phyloP scores from a whole-genome alignment of 805 yeast genomes.

The Saturnispora gosingensis region DNA sequence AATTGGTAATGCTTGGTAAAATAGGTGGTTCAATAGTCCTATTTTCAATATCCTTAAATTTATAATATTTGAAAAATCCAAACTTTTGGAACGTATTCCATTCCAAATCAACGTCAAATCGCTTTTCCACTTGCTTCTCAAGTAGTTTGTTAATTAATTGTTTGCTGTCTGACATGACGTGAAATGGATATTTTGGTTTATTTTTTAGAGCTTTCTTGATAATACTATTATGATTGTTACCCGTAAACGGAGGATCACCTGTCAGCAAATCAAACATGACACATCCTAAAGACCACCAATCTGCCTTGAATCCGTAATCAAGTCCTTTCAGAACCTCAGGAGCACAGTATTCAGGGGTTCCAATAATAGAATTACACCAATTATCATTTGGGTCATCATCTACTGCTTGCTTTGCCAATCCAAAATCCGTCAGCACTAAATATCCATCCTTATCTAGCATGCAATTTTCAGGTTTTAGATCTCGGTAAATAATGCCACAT shows the following conservation, averaged over 20 bases:
- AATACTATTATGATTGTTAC: constrained; percentile 63
- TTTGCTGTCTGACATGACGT: constrained; percentile 66
- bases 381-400: constrained; percentile 19
- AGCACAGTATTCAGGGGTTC: constrained; percentile 80
- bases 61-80: constrained; percentile 60
- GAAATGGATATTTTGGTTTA: constrained; percentile 57
- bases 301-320: constrained; percentile 68
- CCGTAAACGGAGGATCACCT: constrained; percentile 82
- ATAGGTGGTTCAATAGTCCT: constrained; percentile 60
- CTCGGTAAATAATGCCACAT: constrained; percentile 76
- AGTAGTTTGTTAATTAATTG: constrained; percentile 58
- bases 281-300: constrained; percentile 88
- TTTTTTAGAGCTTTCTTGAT: constrained; percentile 62
- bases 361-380: constrained; percentile 51
- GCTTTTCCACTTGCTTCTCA: constrained; percentile 54
- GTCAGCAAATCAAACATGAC: constrained; percentile 69
- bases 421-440: constrained; percentile 77
- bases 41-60: constrained; percentile 50
- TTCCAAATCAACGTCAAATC: constrained; percentile 48
- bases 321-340: constrained; percentile 77
- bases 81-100: constrained; percentile 50
- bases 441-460: constrained; percentile 67
- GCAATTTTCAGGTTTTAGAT: constrained; percentile 85
- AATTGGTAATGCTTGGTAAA: constrained; percentile 65
- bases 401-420: constrained; percentile 47